These are phyloP conservation scores for Aspergillus neotritici DNA, from an alignment of 2,329 filamentous ascomycete species.

Conservation along the genomic window DNA sequence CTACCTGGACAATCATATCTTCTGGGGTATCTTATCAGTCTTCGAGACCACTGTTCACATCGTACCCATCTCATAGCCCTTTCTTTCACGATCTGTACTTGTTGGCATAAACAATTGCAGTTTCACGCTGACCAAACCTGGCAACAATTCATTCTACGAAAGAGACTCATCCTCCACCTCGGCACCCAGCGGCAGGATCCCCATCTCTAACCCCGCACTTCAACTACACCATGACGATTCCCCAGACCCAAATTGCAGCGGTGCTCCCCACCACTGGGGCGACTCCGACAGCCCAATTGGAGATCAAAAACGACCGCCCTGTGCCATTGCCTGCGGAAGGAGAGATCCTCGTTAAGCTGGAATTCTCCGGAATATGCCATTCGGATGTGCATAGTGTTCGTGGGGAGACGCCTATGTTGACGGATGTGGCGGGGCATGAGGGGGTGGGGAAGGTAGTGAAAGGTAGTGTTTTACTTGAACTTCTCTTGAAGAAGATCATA, in stretches of 20 bases:
- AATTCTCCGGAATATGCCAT: conserved; percentile 46
- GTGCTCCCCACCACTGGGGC: conserved; percentile 22
- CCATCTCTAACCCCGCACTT: background rate
- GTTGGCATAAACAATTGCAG: no score
- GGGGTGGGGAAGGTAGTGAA: conserved; percentile 41
- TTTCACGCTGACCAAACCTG: no score
- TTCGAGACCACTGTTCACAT: no score
- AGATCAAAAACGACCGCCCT: conserved; percentile 22
- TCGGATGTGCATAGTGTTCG: conserved; percentile 45
- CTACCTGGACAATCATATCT: no score
- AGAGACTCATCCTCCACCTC: no score
- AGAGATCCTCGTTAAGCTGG: conserved; percentile 44
- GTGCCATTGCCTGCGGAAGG: conserved; percentile 35
- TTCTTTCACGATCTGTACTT: no score
- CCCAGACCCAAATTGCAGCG: conserved; percentile 27
- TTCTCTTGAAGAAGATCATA: background rate
- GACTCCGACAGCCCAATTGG: conserved; percentile 15
- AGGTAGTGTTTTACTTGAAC: conserved; percentile 17
- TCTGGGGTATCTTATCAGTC: no score
- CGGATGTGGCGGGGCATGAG: conserved; percentile 45
- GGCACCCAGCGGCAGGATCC: background rate
- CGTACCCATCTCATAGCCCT: no score
- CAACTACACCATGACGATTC: conserved; percentile 12
- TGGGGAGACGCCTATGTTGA: conserved; percentile 39
- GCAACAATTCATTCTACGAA: no score